Base-by-base conservation (phyloP, 2,329 filamentous ascomycete species). In the Didymella lethalis region DNA sequence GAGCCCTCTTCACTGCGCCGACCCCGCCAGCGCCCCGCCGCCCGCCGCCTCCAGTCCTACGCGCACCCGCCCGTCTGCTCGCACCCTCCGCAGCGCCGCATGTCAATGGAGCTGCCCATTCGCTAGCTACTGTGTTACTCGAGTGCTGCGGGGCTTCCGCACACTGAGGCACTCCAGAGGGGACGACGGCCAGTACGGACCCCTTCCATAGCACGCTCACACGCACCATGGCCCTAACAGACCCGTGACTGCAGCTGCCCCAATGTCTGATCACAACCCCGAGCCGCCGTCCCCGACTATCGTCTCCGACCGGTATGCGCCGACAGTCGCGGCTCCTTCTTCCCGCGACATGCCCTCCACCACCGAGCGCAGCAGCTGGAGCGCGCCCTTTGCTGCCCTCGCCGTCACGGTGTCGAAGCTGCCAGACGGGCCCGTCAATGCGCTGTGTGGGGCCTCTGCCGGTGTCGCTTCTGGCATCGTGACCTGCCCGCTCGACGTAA, bases 401-500 rank as follows among this genome's bases (percentile, higher is more conserved):
- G 79, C 79, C 20, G 66, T 78, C 68, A 76, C 68, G 65, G 75
- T 73, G 29, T 75, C 79, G 57, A 78, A 76, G 36, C 75, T 88
- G 49, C 85, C 87, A 29, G 81, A 83, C 57, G 77, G 80, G 49
- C 84, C 82, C 59, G 81, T 98, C 76, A 92, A 96, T 76, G 92
- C 92, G 63, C 83, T 97, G 56, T 90, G 92, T 43, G 95, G 95
- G 55, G 94, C 93, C 48, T 84, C 92, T 57, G 94, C 93, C 49
- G 95, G 95, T 48, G 92, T 98, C 71, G 93, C 92, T 23, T 97
- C 93, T 7, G 95, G 95, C 49, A 86, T 99, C 55, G 91, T 97
- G 65, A 98, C 94, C 52, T 99, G 95, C 77, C 95, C 95, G 41
- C 88, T 99, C 68, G 95, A 99, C 82, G 95, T 99, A 63, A 98